These are phyloP conservation scores for Selenicereus undatus DNA, from an alignment of 148 eudicot species.

Conservation along the genomic window DNA sequence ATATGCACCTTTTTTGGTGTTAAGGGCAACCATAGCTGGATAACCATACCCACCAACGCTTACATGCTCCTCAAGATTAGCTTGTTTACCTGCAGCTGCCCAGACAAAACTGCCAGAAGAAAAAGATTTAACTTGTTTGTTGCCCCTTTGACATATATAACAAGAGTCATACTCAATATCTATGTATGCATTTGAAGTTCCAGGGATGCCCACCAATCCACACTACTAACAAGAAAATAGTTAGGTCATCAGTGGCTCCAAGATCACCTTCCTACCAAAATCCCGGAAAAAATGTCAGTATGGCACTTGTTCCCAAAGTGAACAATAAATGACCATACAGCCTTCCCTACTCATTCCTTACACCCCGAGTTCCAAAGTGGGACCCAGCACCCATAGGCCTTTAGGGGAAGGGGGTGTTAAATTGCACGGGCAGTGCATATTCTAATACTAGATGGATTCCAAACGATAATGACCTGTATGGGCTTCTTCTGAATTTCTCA, in stretches of 20 bases:
- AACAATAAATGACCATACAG: not conserved
- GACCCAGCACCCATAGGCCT: not conserved
- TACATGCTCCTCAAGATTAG: conserved; percentile 84
- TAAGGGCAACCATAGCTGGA: conserved; percentile 95
- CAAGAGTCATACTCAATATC: not conserved
- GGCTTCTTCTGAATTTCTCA: conserved; percentile 82
- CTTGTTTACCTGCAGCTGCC: conserved; percentile 92
- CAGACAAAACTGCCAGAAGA: conserved; percentile 80
- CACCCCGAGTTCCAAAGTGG: not conserved
- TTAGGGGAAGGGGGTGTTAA: not conserved
- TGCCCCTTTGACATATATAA: not conserved
- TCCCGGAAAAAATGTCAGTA: no score
- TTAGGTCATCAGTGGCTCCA: no score
- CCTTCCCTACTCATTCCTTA: not conserved
- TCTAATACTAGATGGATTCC: not conserved
- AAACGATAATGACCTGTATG: conserved; percentile 61
- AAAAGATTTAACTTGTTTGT: not conserved
- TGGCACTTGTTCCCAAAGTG: no score
- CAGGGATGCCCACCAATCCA: not conserved
- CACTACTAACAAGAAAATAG: no score
- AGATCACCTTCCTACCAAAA: no score
- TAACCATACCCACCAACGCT: conserved; percentile 98
- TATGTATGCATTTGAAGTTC: not conserved
- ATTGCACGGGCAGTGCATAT: not conserved
- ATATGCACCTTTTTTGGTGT: conserved; percentile 77